Evolutionary conservation across 352 stramenopile species (phyloP).

Genomic region (Globisporangium camurandrum): DNA sequence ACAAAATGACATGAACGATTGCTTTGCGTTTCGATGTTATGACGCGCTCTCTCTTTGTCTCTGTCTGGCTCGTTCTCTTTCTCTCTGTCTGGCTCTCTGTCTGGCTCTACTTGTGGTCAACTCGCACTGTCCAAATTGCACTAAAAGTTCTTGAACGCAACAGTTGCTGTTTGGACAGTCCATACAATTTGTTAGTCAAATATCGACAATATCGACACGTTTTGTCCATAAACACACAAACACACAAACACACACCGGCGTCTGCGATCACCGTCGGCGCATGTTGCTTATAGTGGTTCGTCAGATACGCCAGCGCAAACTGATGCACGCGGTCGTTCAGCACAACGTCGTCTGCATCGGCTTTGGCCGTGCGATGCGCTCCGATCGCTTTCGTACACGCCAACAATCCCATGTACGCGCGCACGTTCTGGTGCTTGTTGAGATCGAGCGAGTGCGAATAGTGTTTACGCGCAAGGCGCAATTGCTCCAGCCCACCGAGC

Average conservation of each 20-base stretch:
- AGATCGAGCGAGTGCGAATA: slow-evolving; percentile 61
- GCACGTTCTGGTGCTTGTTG: slow-evolving; percentile 55
- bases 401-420: slow-evolving; percentile 40
- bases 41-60: too few species aligned
- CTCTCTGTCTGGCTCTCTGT: too few species aligned
- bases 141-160: slow-evolving; percentile 26
- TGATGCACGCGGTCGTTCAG: slow-evolving; percentile 54
- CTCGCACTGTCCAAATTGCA: not conserved
- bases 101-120: too few species aligned
- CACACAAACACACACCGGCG: slow-evolving; percentile 21
- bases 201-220: too few species aligned
- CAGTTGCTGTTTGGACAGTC: slow-evolving; percentile 17
- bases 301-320: slow-evolving; percentile 34
- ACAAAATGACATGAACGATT: not conserved
- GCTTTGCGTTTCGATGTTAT: too few species aligned
- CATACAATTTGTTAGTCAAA: too few species aligned
- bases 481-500: slow-evolving; percentile 49
- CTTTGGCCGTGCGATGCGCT: slow-evolving; percentile 28
- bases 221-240: too few species aligned
- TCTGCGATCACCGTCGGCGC: slow-evolving; percentile 31
- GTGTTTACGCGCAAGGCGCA: slow-evolving; percentile 57
- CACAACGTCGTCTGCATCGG: slow-evolving; percentile 38
- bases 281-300: slow-evolving; percentile 28
- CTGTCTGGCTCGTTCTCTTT: too few species aligned
- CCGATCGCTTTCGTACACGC: slow-evolving; percentile 50